Conservation (phyloP, 2,329 filamentous ascomycete species). For the Aspergillus latus region DNA sequence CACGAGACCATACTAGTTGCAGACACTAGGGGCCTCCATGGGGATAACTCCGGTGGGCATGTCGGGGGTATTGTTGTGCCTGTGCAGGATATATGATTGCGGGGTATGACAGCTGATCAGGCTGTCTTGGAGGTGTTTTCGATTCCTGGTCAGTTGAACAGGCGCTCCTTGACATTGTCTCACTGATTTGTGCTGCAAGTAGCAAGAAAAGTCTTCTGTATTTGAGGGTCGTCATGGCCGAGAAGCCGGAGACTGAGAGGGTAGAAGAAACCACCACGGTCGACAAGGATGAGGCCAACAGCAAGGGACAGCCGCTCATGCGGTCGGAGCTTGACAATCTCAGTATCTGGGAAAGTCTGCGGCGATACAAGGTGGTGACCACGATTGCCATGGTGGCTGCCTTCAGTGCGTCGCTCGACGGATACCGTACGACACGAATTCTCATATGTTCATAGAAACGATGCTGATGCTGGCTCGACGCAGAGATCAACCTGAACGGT, state of each 20-base stretch:
- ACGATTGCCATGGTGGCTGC: slow-evolving; percentile 43
- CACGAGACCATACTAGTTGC: too few relatives aligned
- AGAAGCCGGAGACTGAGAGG: slow-evolving; percentile 3
- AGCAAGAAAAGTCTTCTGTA: too few relatives aligned
- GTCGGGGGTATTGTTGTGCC: background rate
- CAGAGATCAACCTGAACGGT: slow-evolving; percentile 39
- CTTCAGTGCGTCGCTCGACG: slow-evolving; percentile 45
- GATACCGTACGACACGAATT: slow-evolving; percentile 37
- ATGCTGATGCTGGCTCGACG: background rate
- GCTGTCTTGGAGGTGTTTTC: too few relatives aligned
- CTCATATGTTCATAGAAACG: background rate
- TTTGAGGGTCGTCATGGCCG: background rate
- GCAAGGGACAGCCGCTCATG: slow-evolving; percentile 27
- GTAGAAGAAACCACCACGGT: slow-evolving; percentile 1
- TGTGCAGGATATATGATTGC: background rate
- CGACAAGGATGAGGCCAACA: background rate
- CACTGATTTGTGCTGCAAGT: too few relatives aligned
- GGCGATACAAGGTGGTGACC: slow-evolving; percentile 37
- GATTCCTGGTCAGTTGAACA: too few relatives aligned
- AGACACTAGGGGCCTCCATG: background rate
- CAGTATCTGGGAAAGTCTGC: slow-evolving; percentile 39
- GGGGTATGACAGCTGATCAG: background rate
- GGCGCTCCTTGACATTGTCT: too few relatives aligned
- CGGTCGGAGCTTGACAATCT: slow-evolving; percentile 41
- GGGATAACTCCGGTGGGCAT: background rate